Evolutionary conservation across 1,284 basidiomycete species (phyloP), one percentile per base, ranked within the genome.

Genomic region (Somion occarium): DNA sequence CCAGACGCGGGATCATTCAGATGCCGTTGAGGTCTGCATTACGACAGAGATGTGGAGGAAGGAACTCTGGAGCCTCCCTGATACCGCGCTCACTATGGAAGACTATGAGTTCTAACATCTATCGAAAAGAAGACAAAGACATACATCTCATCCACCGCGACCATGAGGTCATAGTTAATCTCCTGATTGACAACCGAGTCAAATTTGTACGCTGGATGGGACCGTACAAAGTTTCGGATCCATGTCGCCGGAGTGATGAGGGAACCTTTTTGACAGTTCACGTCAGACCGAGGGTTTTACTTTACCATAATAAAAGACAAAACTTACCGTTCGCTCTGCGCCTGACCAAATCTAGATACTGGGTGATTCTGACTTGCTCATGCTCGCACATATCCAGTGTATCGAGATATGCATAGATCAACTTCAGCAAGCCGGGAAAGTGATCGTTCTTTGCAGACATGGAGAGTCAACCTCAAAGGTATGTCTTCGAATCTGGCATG

Each of bases 101-200:
- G 25, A 27, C 23, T 18, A 26, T 25, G 7, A 49, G 15, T 18
- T 5, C 7, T 15, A 49, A n/a, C 13, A 4, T 12, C 13, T 20
- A 24, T 38, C 19, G 19, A 42, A 20, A 19, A 13, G 37, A 48
- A 18, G 3, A 15, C 43, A 34, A 15, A 12, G 7, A 71, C 91
- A 67, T 64, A 93, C 90, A 99, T 90, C 64, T 91, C 84, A 66
- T 99, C 95, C n/a, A 98, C 73, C 5, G 91, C 89, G 47, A 85
- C 78, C 66, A 98, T 79, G 38, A 99, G 78, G 69, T 99, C 97
- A 66, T 95, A 97, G 64, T 96, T 98, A 65, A 99, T 93, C 70
- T 91, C 85, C 63, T 93, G 82, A 46, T 76, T 88, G 22, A 99
- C 90, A 30, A 91, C 86, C 39, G 93, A 97, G 70, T 99, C 94